Evolutionary conservation across 2,329 filamentous ascomycete species (phyloP).

Genomic region (Sphaerulina populicola): DNA sequence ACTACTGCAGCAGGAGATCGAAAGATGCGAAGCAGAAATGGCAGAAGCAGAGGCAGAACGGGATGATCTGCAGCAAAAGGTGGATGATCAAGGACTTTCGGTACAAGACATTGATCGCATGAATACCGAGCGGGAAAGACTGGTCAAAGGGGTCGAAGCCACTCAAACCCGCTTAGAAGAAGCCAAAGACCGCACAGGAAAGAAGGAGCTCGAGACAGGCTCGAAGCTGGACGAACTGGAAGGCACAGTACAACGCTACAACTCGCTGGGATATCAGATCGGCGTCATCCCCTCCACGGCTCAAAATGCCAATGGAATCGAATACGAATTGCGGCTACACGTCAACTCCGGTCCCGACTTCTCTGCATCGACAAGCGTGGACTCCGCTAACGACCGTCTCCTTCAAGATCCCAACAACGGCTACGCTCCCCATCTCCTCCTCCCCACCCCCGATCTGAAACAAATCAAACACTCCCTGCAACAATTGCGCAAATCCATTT

Average conservation of each 20-base stretch:
- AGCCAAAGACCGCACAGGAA: slow-evolving; percentile 68
- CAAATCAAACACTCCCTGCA: slow-evolving; percentile 75
- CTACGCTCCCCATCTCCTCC: slow-evolving; percentile 80
- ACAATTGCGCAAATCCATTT: slow-evolving; percentile 75
- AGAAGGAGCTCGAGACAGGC: slow-evolving; percentile 82
- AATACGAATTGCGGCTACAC: slow-evolving; percentile 79
- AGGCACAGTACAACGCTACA: slow-evolving; percentile 79
- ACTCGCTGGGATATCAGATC: slow-evolving; percentile 87
- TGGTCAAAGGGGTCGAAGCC: slow-evolving; percentile 80
- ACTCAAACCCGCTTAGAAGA: slow-evolving; percentile 72
- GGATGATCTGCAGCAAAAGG: slow-evolving; percentile 66
- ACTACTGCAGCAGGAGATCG: slow-evolving; percentile 77
- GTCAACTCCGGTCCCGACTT: slow-evolving; percentile 73
- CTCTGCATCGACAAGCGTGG: slow-evolving; percentile 39
- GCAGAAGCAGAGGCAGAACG: slow-evolving; percentile 76
- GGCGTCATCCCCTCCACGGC: slow-evolving; percentile 80
- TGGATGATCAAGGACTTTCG: slow-evolving; percentile 88
- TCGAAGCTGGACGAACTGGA: slow-evolving; percentile 87
- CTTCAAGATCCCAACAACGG: slow-evolving; percentile 74
- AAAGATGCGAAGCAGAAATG: slow-evolving; percentile 66
- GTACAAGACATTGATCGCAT: slow-evolving; percentile 99
- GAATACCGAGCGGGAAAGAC: slow-evolving; percentile 85
- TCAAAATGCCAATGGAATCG: slow-evolving; percentile 70
- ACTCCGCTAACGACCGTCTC: slow-evolving; percentile 56
- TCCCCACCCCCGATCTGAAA: slow-evolving; percentile 81